Conservation (phyloP, 352 stramenopile genomes). For the Phytophthora brassicae region DNA sequence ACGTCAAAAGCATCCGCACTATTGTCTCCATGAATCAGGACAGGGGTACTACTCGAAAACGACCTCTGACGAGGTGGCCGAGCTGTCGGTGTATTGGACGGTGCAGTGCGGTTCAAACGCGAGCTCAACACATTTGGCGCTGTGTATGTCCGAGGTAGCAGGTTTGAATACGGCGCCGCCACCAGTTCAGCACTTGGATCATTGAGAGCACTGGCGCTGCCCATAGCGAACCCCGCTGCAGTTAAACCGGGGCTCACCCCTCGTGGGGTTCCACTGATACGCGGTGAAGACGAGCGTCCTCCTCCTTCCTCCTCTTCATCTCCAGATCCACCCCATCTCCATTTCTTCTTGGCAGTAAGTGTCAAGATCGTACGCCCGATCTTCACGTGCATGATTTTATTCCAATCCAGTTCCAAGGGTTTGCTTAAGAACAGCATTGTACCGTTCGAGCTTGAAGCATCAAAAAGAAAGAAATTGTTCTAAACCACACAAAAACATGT, state of each 20-base stretch:
- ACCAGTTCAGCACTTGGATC: slow-evolving; percentile 55
- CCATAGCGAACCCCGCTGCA: slow-evolving; percentile 41
- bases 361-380: slow-evolving; percentile 85
- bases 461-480: slow-evolving; percentile 78
- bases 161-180: slow-evolving; percentile 23
- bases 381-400: slow-evolving; percentile 82
- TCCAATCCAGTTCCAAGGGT: slow-evolving; percentile 81
- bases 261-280: slow-evolving; percentile 16
- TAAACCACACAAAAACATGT: slow-evolving; percentile 22
- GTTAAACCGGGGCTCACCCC: slow-evolving; percentile 20
- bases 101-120: slow-evolving; percentile 27
- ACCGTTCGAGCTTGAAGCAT: slow-evolving; percentile 79
- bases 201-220: slow-evolving; percentile 24
- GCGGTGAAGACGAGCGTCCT: slow-evolving; percentile 33
- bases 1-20: slow-evolving; percentile 4
- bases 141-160: slow-evolving; percentile 35
- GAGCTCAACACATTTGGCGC: slow-evolving; percentile 37
- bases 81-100: slow-evolving; percentile 3
- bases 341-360: slow-evolving; percentile 83
- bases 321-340: slow-evolving; percentile 67
- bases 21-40: slow-evolving; percentile 14
- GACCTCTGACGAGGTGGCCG: slow-evolving; percentile 31
- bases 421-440: slow-evolving; percentile 86
- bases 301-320: slow-evolving; percentile 41
- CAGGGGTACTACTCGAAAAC: slow-evolving; percentile 24